These are phyloP conservation scores for Avena sativa DNA, from an alignment of 176 grass and related monocot species.

Conservation along the genomic window DNA sequence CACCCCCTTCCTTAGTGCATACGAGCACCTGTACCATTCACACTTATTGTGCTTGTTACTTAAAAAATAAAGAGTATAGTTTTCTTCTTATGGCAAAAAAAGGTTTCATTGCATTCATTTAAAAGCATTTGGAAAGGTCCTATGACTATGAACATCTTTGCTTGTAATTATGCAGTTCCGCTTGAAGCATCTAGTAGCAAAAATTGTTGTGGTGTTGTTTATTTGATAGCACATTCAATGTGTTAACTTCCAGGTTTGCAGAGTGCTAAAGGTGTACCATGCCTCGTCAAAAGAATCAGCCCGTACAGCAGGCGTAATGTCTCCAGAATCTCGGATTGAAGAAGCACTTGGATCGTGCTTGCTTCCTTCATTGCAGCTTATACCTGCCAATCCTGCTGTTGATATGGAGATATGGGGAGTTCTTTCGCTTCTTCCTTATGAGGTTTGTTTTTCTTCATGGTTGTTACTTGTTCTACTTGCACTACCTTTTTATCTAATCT, in stretches of 20 bases:
- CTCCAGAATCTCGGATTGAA: slow-evolving; percentile 68
- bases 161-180: slow-evolving; percentile 28
- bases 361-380: slow-evolving; percentile 90
- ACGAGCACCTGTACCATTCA: not conserved
- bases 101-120: slow-evolving; percentile 22
- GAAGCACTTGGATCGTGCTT: slow-evolving; percentile 88
- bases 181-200: slow-evolving; percentile 27
- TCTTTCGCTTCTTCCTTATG: slow-evolving; percentile 91
- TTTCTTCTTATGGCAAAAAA: slow-evolving; percentile 18
- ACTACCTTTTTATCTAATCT: slow-evolving; percentile 41
- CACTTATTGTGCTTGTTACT: not conserved
- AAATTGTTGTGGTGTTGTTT: not conserved
- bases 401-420: slow-evolving; percentile 96
- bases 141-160: slow-evolving; percentile 13
- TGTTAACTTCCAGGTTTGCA: slow-evolving; percentile 75
- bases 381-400: slow-evolving; percentile 98
- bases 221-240: not conserved
- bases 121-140: not conserved
- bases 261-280: slow-evolving; percentile 85
- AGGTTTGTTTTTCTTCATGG: slow-evolving; percentile 59
- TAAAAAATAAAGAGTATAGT: slow-evolving; percentile 18
- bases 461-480: slow-evolving; percentile 31
- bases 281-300: slow-evolving; percentile 57
- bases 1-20: not conserved
- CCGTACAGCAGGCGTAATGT: slow-evolving; percentile 48